These are phyloP conservation scores for Fonsecaea multimorphosa DNA, from an alignment of 2,329 filamentous ascomycete genomes.

Conservation along the genomic window DNA sequence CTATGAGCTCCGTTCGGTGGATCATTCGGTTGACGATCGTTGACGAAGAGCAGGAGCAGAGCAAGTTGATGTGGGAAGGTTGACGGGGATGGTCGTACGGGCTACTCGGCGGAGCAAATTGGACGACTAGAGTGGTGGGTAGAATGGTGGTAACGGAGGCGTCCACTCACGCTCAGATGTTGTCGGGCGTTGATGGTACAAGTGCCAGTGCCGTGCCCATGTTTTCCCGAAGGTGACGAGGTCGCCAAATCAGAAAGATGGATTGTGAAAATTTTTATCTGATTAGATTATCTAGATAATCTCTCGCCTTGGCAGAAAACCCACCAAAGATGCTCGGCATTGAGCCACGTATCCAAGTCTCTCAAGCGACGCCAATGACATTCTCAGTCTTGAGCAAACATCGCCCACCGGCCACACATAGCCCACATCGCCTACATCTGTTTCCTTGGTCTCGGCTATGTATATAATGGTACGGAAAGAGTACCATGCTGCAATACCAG, in stretches of 20 bases:
- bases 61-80: neutral
- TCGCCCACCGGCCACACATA: too few relatives aligned
- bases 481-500: neutral
- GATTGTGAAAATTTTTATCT: neutral
- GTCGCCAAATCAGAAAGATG: neutral
- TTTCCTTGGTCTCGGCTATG: neutral
- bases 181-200: neutral
- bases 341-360: too few relatives aligned
- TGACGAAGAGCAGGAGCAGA: neutral
- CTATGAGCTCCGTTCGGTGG: neutral
- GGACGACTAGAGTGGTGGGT: neutral
- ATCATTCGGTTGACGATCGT: neutral
- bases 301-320: neutral
- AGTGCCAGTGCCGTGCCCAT: neutral
- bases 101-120: neutral
- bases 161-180: neutral
- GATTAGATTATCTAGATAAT: slow-evolving; percentile 3
- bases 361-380: neutral
- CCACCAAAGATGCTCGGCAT: neutral
- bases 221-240: neutral
- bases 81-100: neutral
- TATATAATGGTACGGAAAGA: neutral
- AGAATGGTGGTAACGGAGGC: neutral
- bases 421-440: too few relatives aligned
- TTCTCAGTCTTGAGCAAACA: too few relatives aligned